Evolutionary conservation across 2,329 filamentous ascomycete species (phyloP), one percentile per base, ranked within the genome.

Genomic region (Fusarium tupiense): DNA sequence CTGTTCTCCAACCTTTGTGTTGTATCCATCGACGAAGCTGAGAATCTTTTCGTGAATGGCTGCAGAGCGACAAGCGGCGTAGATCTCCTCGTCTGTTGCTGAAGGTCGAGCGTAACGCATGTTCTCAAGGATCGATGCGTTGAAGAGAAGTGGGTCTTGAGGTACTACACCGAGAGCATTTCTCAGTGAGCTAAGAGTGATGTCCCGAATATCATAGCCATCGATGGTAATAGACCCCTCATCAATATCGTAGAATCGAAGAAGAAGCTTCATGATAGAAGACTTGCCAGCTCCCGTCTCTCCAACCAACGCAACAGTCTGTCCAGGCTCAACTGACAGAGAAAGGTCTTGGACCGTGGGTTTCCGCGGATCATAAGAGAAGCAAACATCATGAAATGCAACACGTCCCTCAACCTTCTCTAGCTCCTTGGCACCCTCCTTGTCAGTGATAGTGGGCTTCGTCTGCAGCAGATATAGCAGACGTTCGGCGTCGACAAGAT

Each of bases 401-500:
- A 91, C 87, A 37, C 84, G 82, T 0, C 89, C 89, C 8, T 82
- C 76, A 1, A 81, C 81, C 14, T 89, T 78, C 1, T 81, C 76
- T 4, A 92, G 80, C 5, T 84, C 78, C 19, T 74, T 78, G 0
- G 88, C 88, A 14, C 80, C 82, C 5, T 84, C 81, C 40, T 81
- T 82, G 50, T 91, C 88, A 0, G 80, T 78, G 13, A 92, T 85
- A 4, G 84, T 86, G 1, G 90, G 86, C 66, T 91, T 87, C 12
- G 88, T 89, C 54, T 88, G 85, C 13, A 93, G 83, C 2, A 92
- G 84, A 67, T 86, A 82, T 1, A 88, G 84, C 11, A 92, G 82
- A 8, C 89, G 86, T 76, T 94, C 91, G 0, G 91, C 90, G 75
- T 93, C 90, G 43, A 93, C 88, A 33, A 94, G 82, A 54, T 89